Evolutionary conservation across 1,139 yeast genomes (phyloP), one percentile per base, ranked within the genome.

Genomic region (Candida sojae): DNA sequence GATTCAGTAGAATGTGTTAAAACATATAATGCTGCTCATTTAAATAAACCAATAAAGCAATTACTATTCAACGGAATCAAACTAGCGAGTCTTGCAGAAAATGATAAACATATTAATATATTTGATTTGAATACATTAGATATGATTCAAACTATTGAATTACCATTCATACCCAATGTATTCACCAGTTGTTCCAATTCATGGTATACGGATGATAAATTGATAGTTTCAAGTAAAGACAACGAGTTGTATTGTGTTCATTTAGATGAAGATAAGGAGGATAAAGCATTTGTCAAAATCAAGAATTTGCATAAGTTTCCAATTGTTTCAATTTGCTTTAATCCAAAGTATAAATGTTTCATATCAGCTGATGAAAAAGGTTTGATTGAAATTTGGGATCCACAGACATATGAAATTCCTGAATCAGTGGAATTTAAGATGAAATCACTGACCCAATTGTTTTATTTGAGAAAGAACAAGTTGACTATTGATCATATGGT

Each of bases 381-480:
- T 1, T 66, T 73, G 57, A 55, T 78, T 9, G 83, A 78, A 57
- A 71, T 73, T 50, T 78, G 83, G 82, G 41, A 43, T 5, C 54
- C 58, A 0, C 49, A 44, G 1, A 48, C 52, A 2, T 45, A 41
- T 17, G 50, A 49, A 5, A 17, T 51, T 21, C 59, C 57, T 7
- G 2, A 52, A 47, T 29, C 67, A 63, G 57, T 63, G 9, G 55
- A 55, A 9, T 76, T 75, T 58, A 62, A 66, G 37, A 58, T 63
- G 55, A 78, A 77, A 52, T 66, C 77, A 21, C 63, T 67, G 41
- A 78, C 83, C 0, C 73, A 75, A 51, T 57, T 78, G 38, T 71
- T 72, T 51, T 71, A 68, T 23, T 60, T 75, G 45, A 65, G 71
- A 4, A 57, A 55, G 41, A 49, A 36, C 25, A 58, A 54, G 40